phyloP scores from a whole-genome alignment of 495 filamentous ascomycete species.

The Oleoguttula mirabilis region DNA sequence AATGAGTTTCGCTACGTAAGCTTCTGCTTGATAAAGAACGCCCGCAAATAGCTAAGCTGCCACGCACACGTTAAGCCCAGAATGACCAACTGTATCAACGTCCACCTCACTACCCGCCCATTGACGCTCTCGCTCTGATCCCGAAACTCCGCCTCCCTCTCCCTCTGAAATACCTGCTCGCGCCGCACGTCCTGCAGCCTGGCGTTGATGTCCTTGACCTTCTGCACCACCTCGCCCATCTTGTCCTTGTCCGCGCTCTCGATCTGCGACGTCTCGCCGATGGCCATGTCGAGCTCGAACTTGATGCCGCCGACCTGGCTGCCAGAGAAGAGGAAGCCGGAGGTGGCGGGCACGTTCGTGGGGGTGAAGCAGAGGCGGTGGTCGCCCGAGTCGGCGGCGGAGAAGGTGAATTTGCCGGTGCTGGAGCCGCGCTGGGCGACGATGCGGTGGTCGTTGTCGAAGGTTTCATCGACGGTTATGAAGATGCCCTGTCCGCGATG shows the following conservation, averaged over 20 bases:
- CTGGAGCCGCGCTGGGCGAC: conserved; percentile 68
- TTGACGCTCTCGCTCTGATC: conserved; percentile 95
- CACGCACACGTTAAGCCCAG: conserved; percentile 86
- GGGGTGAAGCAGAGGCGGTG: conserved; percentile 92
- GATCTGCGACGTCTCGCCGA: conserved; percentile 90
- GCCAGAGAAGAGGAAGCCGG: conserved; percentile 57
- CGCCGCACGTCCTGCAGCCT: conserved; percentile 78
- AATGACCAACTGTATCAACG: conserved; percentile 77
- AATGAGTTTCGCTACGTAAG: too few relatives aligned
- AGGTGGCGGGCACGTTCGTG: conserved; percentile 44
- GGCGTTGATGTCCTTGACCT: conserved; percentile 79
- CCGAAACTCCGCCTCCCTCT: conserved; percentile 94
- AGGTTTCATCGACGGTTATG: conserved; percentile 90
- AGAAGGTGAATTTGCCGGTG: conserved; percentile 89
- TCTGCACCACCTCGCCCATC: conserved; percentile 78
- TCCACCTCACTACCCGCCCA: conserved; percentile 85
- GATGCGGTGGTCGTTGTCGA: conserved; percentile 96
- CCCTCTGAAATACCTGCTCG: conserved; percentile 93
- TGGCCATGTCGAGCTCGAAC: conserved; percentile 79
- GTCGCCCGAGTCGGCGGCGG: conserved; percentile 80
- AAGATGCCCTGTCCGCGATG: conserved; percentile 55
- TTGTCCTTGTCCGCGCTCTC: conserved; percentile 90
- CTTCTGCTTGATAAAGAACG: conserved; percentile 99
- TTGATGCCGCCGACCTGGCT: conserved; percentile 60
- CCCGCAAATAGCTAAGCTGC: conserved; percentile 88